Evolutionary conservation across 2,329 filamentous ascomycete genomes (phyloP).

Genomic region (Exophiala alcalophila): DNA sequence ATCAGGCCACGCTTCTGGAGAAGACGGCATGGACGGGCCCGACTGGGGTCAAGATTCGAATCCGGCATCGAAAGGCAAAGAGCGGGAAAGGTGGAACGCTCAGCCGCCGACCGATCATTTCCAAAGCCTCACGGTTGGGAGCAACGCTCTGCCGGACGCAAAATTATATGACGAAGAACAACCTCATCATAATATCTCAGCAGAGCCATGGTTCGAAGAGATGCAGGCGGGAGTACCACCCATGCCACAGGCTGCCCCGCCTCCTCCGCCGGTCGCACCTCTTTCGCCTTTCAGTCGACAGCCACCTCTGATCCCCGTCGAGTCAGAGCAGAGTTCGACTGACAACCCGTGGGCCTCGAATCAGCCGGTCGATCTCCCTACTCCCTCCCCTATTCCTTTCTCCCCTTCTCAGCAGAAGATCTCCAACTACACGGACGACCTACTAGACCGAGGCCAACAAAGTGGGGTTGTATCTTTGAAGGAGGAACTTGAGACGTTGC

Average conservation of each 20-base stretch:
- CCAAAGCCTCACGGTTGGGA: constrained; percentile 8
- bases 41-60: constrained; percentile 9
- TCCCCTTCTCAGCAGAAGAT: constrained; percentile 24
- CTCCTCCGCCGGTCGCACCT: constrained; percentile 18
- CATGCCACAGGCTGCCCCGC: constrained; percentile 23
- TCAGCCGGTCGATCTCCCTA: constrained; percentile 8
- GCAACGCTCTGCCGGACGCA: neutral
- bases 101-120: constrained; percentile 4
- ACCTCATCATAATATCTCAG: constrained; percentile 1
- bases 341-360: constrained; percentile 28
- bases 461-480: constrained; percentile 19
- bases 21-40: constrained; percentile 1
- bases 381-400: constrained; percentile 24
- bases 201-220: constrained; percentile 7
- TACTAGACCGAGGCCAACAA: constrained; percentile 25
- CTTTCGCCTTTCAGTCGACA: constrained; percentile 23
- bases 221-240: constrained; percentile 12
- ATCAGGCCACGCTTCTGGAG: constrained; percentile 8
- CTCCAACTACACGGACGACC: constrained; percentile 22
- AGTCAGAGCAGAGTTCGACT: constrained; percentile 11
- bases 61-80: constrained; percentile 16
- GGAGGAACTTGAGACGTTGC: constrained; percentile 20
- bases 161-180: constrained; percentile 8
- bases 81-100: constrained; percentile 10
- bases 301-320: constrained; percentile 21